Base-by-base conservation (phyloP, 306 rosid species). In the Fagus sylvatica region DNA sequence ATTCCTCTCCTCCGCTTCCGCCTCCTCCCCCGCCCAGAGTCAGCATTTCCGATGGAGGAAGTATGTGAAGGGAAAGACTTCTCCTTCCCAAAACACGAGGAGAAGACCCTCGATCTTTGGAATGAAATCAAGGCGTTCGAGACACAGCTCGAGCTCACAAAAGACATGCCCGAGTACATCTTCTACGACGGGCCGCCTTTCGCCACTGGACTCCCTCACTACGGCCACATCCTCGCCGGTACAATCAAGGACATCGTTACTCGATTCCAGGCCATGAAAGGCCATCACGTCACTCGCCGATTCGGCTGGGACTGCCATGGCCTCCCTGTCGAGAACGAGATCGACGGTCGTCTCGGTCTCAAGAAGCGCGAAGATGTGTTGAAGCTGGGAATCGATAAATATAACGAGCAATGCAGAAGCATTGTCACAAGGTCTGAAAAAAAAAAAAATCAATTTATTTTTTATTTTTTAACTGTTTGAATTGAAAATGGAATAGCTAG, bases 261-360 rank as follows among this genome's bases (percentile, higher is more conserved):
- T 0, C 92, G 98, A 53, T 92, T 89, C 84, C 97, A 92, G 16
- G 76, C 96, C 74, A 89, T 91, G 97, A 86, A 85, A 3, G 98
- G 98, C 57, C 89, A 85, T 78, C 98, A 95, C 51, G 98, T 95
- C 76, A 95, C 95, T 5, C 98, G 98, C 79, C 97, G 98, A 49
- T 95, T 95, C 78, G 98, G 98, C 67, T 95, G 98, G 98, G 98
- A 95, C 56, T 95, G 98, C 79, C 98, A 95, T 41, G 98, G 98
- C 74, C 87, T 95, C 71, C 98, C 98, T 4, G 93, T 95, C 12
- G 98, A 95, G 85, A 89, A 82, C 49, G 97, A 92, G 90, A 92
- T 95, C 61, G 98, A 95, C 42, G 80, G 80, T 83, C 91, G 79
- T 80, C 86, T 95, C 2, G 89, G 89, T 1, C 88, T 95, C 51